Evolutionary conservation across 2,329 filamentous ascomycete species (phyloP).

Genomic region (Cercospora zeina): DNA sequence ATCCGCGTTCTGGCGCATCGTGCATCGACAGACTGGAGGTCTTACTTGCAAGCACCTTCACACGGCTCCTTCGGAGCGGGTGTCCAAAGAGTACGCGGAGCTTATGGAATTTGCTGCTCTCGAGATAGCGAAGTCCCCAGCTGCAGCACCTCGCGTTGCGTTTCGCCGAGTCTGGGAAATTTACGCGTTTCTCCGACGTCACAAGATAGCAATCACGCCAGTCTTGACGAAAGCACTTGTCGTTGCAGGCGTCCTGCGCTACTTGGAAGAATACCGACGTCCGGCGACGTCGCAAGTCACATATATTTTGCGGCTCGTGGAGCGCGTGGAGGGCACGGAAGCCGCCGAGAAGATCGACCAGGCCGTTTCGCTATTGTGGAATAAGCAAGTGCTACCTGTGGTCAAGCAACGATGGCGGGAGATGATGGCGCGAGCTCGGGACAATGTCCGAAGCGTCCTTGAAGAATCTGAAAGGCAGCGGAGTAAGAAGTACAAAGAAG

Average conservation of each 20-base stretch:
- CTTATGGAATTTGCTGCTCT: slow-evolving; percentile 51
- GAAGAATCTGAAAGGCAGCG: neutral
- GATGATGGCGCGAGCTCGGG: neutral
- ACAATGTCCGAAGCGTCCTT: neutral
- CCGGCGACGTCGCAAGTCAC: slow-evolving; percentile 42
- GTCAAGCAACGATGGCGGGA: neutral
- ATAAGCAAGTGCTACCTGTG: neutral
- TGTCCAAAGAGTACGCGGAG: slow-evolving; percentile 43
- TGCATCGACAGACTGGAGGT: slow-evolving; percentile 27
- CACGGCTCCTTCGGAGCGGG: neutral
- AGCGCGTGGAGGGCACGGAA: slow-evolving; percentile 46
- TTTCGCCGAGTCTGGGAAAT: slow-evolving; percentile 52
- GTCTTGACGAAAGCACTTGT: slow-evolving; percentile 53
- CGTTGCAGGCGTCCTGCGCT: slow-evolving; percentile 51
- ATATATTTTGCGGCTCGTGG: slow-evolving; percentile 50
- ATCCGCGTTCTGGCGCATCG: slow-evolving; percentile 29
- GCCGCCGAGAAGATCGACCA: slow-evolving; percentile 43
- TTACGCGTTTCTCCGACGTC: slow-evolving; percentile 48
- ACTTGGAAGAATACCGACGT: slow-evolving; percentile 41
- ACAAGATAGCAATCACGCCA: slow-evolving; percentile 47
- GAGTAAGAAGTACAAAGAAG: neutral
- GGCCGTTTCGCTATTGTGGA: slow-evolving; percentile 29
- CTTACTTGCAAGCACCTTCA: neutral
- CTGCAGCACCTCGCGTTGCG: slow-evolving; percentile 45
- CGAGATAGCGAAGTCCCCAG: slow-evolving; percentile 44